phyloP scores from a whole-genome alignment of 2,329 filamentous ascomycete genomes.

The Aspergillus pseudoterreus region DNA sequence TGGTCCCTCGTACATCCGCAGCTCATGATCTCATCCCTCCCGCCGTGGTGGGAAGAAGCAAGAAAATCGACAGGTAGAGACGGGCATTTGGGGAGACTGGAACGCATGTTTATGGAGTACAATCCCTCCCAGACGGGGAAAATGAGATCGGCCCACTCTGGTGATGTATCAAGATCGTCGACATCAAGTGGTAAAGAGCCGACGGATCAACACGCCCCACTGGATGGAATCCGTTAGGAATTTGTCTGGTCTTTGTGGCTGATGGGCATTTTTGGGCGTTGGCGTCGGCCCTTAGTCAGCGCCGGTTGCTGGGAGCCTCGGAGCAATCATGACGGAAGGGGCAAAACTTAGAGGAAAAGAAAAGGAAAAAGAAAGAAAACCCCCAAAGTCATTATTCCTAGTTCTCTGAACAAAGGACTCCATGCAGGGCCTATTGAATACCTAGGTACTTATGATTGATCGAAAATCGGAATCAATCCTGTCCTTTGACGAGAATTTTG shows the following conservation, averaged over 20 bases:
- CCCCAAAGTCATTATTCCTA: background rate
- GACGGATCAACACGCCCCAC: constrained; percentile 23
- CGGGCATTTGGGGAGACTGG: too few species aligned
- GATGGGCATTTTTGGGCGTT: constrained; percentile 3
- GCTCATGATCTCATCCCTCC: too few species aligned
- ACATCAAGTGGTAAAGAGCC: constrained; percentile 16
- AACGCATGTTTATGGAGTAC: too few species aligned
- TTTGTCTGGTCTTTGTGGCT: constrained; percentile 15
- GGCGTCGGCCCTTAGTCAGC: constrained; percentile 12
- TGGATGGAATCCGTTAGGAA: constrained; percentile 19
- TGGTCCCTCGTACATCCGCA: too few species aligned
- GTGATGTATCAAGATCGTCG: constrained; percentile 26
- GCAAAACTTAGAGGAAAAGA: constrained; percentile 1
- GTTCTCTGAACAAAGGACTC: background rate
- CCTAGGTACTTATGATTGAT: background rate
- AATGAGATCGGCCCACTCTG: constrained; percentile 18
- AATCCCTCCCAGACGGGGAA: background rate
- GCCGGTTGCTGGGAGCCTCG: constrained; percentile 6
- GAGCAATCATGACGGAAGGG: constrained; percentile 18
- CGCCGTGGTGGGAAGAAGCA: too few species aligned
- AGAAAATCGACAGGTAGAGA: too few species aligned
- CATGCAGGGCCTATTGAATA: background rate
- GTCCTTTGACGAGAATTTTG: too few species aligned
- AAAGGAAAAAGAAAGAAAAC: background rate
- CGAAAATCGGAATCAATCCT: background rate